Evolutionary conservation across 495 filamentous ascomycete genomes (phyloP).

Genomic region (Hypomontagnella monticulosa): DNA sequence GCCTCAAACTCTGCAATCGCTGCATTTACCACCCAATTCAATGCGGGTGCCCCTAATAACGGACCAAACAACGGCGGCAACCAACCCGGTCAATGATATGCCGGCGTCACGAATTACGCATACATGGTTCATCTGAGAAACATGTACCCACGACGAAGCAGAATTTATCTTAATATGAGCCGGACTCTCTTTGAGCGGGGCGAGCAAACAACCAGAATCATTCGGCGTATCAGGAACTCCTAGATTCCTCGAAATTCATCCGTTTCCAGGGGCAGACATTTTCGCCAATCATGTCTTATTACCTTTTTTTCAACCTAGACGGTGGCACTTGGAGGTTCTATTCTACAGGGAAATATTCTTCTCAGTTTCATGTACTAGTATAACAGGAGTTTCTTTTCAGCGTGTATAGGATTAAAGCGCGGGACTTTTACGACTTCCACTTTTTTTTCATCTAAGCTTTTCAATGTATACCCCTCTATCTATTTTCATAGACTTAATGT

Average conservation of each 20-base stretch:
- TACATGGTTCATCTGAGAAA: not conserved
- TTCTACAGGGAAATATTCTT: not conserved
- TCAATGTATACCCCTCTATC: conserved; percentile 1
- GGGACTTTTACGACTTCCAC: not conserved
- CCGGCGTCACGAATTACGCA: conserved; percentile 15
- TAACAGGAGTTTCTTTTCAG: not conserved
- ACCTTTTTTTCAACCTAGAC: not conserved
- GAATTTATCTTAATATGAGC: not conserved
- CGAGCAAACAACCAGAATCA: too few species aligned
- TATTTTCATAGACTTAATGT: not conserved
- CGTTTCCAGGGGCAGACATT: not conserved
- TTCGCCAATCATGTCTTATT: not conserved
- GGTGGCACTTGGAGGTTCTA: not conserved
- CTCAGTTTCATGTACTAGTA: conserved; percentile 15
- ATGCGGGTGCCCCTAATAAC: not conserved
- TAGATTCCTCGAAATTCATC: not conserved
- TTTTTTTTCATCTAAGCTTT: not conserved
- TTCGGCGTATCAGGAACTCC: not conserved
- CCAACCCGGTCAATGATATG: not conserved
- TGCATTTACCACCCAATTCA: conserved; percentile 2
- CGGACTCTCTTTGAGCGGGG: not conserved
- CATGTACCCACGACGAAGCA: not conserved
- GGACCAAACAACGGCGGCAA: not conserved
- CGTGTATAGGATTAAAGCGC: conserved; percentile 3
- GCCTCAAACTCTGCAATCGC: not conserved